phyloP scores from a whole-genome alignment of 805 yeast genomes.

The Metschnikowia dekortorum region DNA sequence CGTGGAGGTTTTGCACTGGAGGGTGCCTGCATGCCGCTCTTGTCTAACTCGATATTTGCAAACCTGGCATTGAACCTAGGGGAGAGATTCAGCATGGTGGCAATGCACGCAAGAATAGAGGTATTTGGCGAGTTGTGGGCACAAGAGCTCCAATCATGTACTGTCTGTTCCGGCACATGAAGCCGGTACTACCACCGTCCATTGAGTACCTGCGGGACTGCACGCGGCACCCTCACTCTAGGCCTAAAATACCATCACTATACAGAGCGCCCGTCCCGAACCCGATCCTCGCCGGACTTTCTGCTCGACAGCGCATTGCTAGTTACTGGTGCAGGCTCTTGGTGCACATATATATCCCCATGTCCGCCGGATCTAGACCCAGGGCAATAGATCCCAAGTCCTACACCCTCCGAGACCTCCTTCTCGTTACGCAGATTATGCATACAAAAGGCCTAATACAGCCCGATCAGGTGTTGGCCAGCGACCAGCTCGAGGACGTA shows the following conservation, averaged over 20 bases:
- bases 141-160: slow-evolving; percentile 2
- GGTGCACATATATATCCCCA: neutral
- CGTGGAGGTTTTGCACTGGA: slow-evolving; percentile 4
- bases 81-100: slow-evolving; percentile 14
- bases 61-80: slow-evolving; percentile 30
- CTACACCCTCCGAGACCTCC: slow-evolving; percentile 27
- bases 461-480: slow-evolving; percentile 15
- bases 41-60: slow-evolving; percentile 26
- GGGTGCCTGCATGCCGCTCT: neutral
- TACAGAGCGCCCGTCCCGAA: neutral
- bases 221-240: neutral
- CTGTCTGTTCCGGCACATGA: slow-evolving; percentile 3
- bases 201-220: slow-evolving; percentile 3
- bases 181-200: neutral
- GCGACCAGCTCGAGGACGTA: slow-evolving; percentile 22
- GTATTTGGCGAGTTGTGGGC: neutral
- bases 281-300: neutral
- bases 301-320: neutral
- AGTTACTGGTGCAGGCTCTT: no score
- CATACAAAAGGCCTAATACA: slow-evolving; percentile 30
- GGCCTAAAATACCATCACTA: neutral
- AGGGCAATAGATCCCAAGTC: slow-evolving; percentile 13
- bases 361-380: neutral
- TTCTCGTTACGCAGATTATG: slow-evolving; percentile 35
- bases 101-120: neutral